Percentiles rank a stretch among this genome's conserved stretches.
These are phyloP conservation scores for Lepraria neglecta DNA, from an alignment of 495 filamentous ascomycete species.

Conservation along the genomic window DNA sequence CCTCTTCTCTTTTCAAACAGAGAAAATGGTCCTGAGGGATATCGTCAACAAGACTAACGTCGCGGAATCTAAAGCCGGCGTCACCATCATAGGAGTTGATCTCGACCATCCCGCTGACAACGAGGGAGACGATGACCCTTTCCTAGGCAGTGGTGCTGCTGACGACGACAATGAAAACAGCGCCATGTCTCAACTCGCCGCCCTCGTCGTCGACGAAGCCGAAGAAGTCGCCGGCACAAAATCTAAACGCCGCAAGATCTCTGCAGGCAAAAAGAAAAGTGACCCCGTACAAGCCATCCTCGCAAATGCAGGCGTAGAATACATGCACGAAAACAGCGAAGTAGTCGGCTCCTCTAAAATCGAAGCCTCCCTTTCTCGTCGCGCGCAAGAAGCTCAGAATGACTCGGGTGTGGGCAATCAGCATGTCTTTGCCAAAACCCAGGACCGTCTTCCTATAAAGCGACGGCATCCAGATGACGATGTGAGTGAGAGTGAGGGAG, in stretches of 20 bases:
- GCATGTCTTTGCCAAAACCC: constrained; percentile 45
- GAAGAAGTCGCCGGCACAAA: constrained; percentile 34
- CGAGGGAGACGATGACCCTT: constrained; percentile 47
- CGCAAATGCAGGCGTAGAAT: constrained; percentile 80
- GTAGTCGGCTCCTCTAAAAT: constrained; percentile 84
- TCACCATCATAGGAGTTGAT: constrained; percentile 69
- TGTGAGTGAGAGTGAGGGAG: constrained; percentile 35
- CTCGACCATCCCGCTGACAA: constrained; percentile 41
- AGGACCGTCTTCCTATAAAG: constrained; percentile 23
- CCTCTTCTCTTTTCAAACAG: constrained; percentile 74
- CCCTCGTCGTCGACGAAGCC: constrained; percentile 48
- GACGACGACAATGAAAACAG: constrained; percentile 50
- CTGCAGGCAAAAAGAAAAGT: constrained; percentile 39
- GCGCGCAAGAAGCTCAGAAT: constrained; percentile 60
- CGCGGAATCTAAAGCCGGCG: constrained; percentile 82
- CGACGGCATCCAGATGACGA: constrained; percentile 19
- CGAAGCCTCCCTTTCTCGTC: constrained; percentile 70
- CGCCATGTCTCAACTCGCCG: constrained; percentile 71
- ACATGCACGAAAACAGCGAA: constrained; percentile 94
- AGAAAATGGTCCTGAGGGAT: constrained; percentile 75
- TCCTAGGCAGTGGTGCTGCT: constrained; percentile 41
- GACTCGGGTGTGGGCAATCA: constrained; percentile 42
- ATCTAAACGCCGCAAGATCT: constrained; percentile 24
- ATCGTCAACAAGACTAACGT: constrained; percentile 98
- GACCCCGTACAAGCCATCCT: constrained; percentile 89